Percentiles rank a stretch among this genome's conserved stretches.
Evolutionary conservation across 2,329 filamentous ascomycete species (phyloP).

Genomic region (Cryphonectria japonica): DNA sequence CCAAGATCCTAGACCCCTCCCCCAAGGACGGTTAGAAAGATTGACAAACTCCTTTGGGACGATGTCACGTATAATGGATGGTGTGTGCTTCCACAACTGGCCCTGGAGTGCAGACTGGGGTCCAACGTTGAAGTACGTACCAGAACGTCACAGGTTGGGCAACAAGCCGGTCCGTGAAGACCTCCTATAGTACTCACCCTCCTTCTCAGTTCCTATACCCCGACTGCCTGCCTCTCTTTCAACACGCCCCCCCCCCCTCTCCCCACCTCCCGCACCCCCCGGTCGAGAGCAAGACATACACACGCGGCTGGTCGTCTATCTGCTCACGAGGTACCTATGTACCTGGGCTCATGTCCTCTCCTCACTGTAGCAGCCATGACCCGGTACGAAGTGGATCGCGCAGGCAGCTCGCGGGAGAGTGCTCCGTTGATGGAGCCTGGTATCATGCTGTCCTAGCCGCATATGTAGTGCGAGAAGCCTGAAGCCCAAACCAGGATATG

Average conservation of each 20-base stretch:
- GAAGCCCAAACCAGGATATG: constrained; percentile 12
- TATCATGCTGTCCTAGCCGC: constrained; percentile 12
- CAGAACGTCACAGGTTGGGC: constrained; percentile 17
- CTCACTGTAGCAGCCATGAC: not conserved
- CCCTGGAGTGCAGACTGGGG: constrained; percentile 13
- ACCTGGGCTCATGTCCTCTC: not conserved
- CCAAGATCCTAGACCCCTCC: constrained; percentile 15
- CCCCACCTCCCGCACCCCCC: not conserved
- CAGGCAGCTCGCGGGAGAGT: not conserved
- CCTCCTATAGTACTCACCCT: constrained; percentile 6
- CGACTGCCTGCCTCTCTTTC: not conserved
- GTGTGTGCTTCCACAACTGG: constrained; percentile 16
- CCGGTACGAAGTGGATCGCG: not conserved
- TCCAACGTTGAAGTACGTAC: constrained; percentile 16
- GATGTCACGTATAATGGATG: constrained; percentile 23
- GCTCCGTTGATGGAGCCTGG: not conserved
- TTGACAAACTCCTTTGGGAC: constrained; percentile 16
- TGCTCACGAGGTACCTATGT: constrained; percentile 15
- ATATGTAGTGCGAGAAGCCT: constrained; percentile 21
- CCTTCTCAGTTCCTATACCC: constrained; percentile 8
- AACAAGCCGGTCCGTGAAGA: constrained; percentile 6
- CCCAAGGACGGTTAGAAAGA: constrained; percentile 18
- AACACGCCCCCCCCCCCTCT: not conserved
- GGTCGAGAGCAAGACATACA: constrained; percentile 15
- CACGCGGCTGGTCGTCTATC: not conserved